A percentile compares a stretch with the other conserved stretches of the same genome.
phyloP scores from a whole-genome alignment of 805 yeast species.

The Yarrowia keelungensis region DNA sequence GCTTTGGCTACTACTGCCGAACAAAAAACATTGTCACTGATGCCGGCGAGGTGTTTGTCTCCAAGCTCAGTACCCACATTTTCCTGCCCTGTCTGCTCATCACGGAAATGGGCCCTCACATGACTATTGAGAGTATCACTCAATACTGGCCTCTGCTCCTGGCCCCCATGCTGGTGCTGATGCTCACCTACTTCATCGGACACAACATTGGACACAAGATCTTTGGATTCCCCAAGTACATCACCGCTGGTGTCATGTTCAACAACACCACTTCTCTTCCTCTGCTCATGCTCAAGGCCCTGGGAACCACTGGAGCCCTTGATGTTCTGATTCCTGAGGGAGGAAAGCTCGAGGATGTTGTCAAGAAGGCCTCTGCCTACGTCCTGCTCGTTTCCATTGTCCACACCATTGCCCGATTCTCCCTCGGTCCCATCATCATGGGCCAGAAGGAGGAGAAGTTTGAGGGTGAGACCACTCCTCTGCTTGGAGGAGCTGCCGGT shows the following conservation, averaged over 20 bases:
- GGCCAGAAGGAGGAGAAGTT: constrained; percentile 35
- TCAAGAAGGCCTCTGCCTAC: constrained; percentile 43
- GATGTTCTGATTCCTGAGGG: constrained; percentile 41
- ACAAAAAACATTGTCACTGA: constrained; percentile 35
- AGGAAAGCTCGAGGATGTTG: constrained; percentile 32
- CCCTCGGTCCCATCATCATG: constrained; percentile 42
- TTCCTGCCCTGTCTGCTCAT: constrained; percentile 42
- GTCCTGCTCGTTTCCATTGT: constrained; percentile 41
- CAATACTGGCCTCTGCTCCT: constrained; percentile 42
- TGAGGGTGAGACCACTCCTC: constrained; percentile 35
- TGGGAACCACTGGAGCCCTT: constrained; percentile 41
- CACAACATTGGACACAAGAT: constrained; percentile 35
- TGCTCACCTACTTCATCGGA: constrained; percentile 40
- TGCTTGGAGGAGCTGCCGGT: constrained; percentile 18
- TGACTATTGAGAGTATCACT: constrained; percentile 41
- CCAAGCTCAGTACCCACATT: constrained; percentile 41
- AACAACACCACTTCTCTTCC: constrained; percentile 44
- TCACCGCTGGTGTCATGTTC: constrained; percentile 43
- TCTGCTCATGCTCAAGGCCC: constrained; percentile 40
- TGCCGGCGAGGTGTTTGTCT: constrained; percentile 38
- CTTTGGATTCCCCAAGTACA: constrained; percentile 39
- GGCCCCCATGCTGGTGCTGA: constrained; percentile 38
- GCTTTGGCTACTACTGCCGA: constrained; percentile 40
- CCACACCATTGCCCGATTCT: constrained; percentile 42
- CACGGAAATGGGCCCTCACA: constrained; percentile 43